Base-by-base conservation (phyloP, 495 filamentous ascomycete species). In the Geopyxis carbonaria region DNA sequence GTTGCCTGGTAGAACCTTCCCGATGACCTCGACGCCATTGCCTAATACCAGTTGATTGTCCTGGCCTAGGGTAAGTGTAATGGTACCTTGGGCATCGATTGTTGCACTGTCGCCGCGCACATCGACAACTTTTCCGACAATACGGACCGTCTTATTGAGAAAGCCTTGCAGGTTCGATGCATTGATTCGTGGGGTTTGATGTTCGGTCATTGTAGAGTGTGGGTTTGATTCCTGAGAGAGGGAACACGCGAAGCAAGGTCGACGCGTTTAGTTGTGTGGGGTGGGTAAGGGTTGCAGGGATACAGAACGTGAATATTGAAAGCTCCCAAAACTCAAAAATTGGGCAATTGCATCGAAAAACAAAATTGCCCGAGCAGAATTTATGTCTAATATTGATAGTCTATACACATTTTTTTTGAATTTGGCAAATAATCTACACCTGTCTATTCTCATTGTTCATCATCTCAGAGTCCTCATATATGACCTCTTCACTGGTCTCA, bases 1-100 rank as follows among this genome's bases (percentile, higher is more conserved):
- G 46, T 84, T 75, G n/a, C n/a, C n/a, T 10, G 22, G 36, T 25
- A 21, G n/a, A 40, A 97, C 86, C 60, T 89, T 94, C 38, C 85
- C 91, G 29, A 95, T 76, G 43, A 97, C 61, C 61, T 97, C 91
- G 13, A 79, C 75, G 31, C 79, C 70, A 57, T 81, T 82, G 36
- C 80, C 76, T 55, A 80, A 66, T 35, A 71, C 65, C 27, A 95
- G 61, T 57, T 92, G 81, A 22, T 71, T 69, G 45, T 93, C 86
- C 68, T 84, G 29, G 16, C 9, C 5, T 27, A 93, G 55, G 38
- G 76, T 63, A 13, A 77, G 61, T 15, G 72, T 78, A 34, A 93
- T 67, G 34, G 69, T 68, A 5, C 86, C 87, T 21, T 70, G 73
- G 59, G 65, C 76, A 64, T 70, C 81, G 34, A 95, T 70, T 1